Conservation (phyloP, 2,329 filamentous ascomycete genomes). For the Dothiorella sarmentorum region DNA sequence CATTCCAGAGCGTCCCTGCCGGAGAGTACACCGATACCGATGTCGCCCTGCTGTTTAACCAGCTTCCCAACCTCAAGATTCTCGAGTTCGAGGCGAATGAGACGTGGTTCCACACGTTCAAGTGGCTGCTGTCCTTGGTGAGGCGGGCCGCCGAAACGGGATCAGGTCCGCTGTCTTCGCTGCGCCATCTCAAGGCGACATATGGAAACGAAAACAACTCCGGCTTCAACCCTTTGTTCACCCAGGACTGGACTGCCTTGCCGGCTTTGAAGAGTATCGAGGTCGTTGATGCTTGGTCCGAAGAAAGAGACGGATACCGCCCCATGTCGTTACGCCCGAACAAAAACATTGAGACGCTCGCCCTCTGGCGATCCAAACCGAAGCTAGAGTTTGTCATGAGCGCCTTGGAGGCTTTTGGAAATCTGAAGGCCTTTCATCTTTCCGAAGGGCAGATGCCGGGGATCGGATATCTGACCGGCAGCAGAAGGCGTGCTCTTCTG, state of each 20-base stretch:
- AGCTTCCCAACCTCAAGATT: not conserved
- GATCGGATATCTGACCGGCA: not conserved
- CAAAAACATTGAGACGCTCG: not conserved
- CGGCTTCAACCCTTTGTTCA: not conserved
- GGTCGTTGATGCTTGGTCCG: not conserved
- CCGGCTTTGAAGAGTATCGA: not conserved
- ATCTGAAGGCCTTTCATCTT: not conserved
- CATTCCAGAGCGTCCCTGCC: not conserved
- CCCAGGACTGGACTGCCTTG: not conserved
- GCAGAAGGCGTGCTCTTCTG: not conserved
- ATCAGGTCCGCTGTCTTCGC: not conserved
- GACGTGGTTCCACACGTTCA: constrained; percentile 6
- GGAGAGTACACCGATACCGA: not conserved
- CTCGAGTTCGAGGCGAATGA: not conserved
- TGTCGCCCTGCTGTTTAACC: not conserved
- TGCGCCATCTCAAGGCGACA: not conserved
- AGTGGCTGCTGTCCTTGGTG: not conserved
- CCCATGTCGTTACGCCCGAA: not conserved
- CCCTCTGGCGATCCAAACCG: not conserved
- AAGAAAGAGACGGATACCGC: not conserved
- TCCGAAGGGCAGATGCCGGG: not conserved
- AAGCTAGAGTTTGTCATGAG: not conserved
- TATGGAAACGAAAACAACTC: constrained; percentile 1
- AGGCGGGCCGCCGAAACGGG: not conserved
- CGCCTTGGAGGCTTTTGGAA: not conserved